Evolutionary conservation across 2,329 filamentous ascomycete species (phyloP).

Genomic region (Xylariaceae sp.): DNA sequence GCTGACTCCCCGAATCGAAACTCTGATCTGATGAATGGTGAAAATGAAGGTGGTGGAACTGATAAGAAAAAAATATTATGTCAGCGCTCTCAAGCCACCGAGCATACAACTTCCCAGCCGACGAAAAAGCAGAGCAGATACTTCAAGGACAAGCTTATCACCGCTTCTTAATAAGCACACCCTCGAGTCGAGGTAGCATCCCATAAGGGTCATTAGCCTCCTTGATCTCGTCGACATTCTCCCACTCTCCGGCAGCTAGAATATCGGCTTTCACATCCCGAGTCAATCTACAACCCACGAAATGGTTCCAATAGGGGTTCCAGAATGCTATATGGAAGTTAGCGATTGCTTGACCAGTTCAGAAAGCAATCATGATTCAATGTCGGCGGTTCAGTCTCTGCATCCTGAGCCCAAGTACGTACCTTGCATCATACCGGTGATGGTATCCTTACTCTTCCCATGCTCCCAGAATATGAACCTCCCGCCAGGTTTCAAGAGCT

Average conservation of each 20-base stretch:
- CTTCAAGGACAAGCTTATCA: too few relatives aligned
- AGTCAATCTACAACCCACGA: slow-evolving; percentile 31
- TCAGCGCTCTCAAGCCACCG: too few relatives aligned
- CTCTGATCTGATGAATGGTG: too few relatives aligned
- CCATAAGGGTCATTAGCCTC: slow-evolving; percentile 24
- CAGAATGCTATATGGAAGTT: slow-evolving; percentile 22
- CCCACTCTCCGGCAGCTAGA: slow-evolving; percentile 30
- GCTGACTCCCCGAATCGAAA: too few relatives aligned
- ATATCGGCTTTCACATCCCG: slow-evolving; percentile 27
- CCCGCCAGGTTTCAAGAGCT: slow-evolving; percentile 42
- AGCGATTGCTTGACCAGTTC: not conserved
- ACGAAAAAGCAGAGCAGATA: too few relatives aligned
- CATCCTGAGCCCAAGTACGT: slow-evolving; percentile 11
- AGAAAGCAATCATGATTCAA: not conserved
- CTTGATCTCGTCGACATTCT: slow-evolving; percentile 28
- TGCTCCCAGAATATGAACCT: slow-evolving; percentile 47
- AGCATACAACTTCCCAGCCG: too few relatives aligned
- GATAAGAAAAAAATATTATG: too few relatives aligned
- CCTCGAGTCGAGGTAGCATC: slow-evolving; percentile 31
- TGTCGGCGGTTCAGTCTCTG: too few relatives aligned
- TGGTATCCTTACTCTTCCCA: slow-evolving; percentile 21
- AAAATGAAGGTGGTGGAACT: too few relatives aligned
- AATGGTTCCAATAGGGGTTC: slow-evolving; percentile 30
- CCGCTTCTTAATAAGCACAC: slow-evolving; percentile 31
- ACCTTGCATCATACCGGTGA: slow-evolving; percentile 32